phyloP scores from a whole-genome alignment of 352 stramenopile genomes.

The Pythium insidiosum region DNA sequence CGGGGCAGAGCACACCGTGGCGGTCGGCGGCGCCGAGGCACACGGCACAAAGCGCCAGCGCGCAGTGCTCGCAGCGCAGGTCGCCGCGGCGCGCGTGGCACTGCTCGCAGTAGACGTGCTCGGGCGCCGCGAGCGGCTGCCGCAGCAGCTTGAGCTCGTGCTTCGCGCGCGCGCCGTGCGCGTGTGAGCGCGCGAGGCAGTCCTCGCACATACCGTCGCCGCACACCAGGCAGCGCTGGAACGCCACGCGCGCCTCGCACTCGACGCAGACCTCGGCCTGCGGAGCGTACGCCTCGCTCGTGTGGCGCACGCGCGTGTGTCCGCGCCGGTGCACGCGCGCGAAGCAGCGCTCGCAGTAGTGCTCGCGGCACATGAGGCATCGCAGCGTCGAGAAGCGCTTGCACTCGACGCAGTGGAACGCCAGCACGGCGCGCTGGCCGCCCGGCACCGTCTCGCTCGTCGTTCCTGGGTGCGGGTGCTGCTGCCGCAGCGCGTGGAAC shows the following conservation, averaged over 20 bases:
- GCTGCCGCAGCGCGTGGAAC: conserved; percentile 25
- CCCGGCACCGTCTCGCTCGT: no score
- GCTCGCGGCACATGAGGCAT: conserved; percentile 66
- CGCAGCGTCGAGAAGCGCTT: conserved; percentile 42
- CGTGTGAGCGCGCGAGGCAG: conserved; percentile 57
- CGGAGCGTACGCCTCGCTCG: conserved; percentile 47
- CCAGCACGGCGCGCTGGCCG: no score
- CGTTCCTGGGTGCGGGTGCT: no score
- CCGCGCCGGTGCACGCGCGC: conserved; percentile 51
- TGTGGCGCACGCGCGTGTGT: conserved; percentile 42
- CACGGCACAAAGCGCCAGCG: conserved; percentile 37
- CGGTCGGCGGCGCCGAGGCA: conserved; percentile 30
- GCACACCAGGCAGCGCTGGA: conserved; percentile 53
- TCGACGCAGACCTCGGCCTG: conserved; percentile 58
- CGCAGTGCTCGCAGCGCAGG: conserved; percentile 45
- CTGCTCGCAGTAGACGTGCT: conserved; percentile 52
- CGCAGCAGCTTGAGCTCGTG: conserved; percentile 41
- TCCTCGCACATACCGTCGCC: conserved; percentile 57
- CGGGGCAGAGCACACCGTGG: conserved; percentile 46
- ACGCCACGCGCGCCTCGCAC: conserved; percentile 62
- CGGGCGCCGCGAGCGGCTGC: conserved; percentile 24
- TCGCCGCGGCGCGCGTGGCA: conserved; percentile 47
- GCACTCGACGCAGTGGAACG: conserved; percentile 78
- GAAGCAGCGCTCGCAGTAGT: conserved; percentile 80
- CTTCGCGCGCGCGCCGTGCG: conserved; percentile 21